phyloP scores from a whole-genome alignment of 2,329 filamentous ascomycete genomes.

The Pestalotiopsis fici region DNA sequence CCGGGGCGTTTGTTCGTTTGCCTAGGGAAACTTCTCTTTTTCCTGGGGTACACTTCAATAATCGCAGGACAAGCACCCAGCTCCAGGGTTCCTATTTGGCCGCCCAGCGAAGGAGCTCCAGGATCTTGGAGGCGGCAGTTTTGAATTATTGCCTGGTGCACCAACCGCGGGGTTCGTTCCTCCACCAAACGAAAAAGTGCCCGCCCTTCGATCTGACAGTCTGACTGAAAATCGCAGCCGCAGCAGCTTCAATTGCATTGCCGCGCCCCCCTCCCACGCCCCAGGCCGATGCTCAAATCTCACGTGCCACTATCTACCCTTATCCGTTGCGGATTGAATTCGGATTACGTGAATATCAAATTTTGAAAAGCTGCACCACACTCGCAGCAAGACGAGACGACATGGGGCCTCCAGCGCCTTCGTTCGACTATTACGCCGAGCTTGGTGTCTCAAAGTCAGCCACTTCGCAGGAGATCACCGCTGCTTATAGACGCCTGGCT shows the following conservation, averaged over 20 bases:
- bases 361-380: not conserved
- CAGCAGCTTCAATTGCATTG: not conserved
- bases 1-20: not conserved
- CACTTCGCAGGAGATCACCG: constrained; percentile 19
- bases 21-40: not conserved
- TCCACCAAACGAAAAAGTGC: not conserved
- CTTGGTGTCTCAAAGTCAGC: constrained; percentile 23
- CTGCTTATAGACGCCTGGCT: constrained; percentile 23
- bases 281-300: not conserved
- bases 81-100: not conserved
- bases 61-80: not conserved
- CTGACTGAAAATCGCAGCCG: not conserved
- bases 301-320: not conserved
- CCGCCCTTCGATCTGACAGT: not conserved
- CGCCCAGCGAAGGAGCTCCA: not conserved
- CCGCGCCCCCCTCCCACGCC: not conserved
- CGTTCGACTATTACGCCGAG: constrained; percentile 23
- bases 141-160: not conserved
- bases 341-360: not conserved
- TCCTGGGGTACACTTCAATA: not conserved
- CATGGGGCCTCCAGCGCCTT: not conserved
- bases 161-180: not conserved
- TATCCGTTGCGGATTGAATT: not conserved
- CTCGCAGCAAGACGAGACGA: not conserved
- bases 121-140: not conserved